A percentile compares a stretch with the other conserved stretches of the same genome.
phyloP scores from a whole-genome alignment of 495 filamentous ascomycete species.

The Amphirosellinia nigrospora region DNA sequence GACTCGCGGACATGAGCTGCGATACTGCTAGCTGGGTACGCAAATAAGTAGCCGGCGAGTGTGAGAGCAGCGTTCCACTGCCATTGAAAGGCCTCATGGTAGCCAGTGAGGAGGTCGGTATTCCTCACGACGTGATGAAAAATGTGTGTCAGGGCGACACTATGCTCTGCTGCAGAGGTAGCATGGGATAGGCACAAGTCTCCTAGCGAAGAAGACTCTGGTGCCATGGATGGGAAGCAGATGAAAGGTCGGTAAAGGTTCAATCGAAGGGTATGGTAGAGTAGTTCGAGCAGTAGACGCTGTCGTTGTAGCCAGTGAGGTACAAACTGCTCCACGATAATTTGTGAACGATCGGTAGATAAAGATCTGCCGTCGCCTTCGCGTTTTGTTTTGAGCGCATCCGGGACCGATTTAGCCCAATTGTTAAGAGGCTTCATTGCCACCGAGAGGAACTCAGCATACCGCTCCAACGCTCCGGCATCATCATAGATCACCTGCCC shows the following conservation, averaged over 20 bases:
- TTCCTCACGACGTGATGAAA: slow-evolving; percentile 51
- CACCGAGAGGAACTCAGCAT: slow-evolving; percentile 38
- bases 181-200: slow-evolving; percentile 31
- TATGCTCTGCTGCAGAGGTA: slow-evolving; percentile 50
- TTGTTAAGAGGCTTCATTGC: slow-evolving; percentile 34
- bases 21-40: slow-evolving; percentile 39
- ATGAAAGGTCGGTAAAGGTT: slow-evolving; percentile 53
- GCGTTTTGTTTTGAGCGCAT: slow-evolving; percentile 44
- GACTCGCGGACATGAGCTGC: slow-evolving; percentile 43
- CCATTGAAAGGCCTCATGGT: slow-evolving; percentile 55
- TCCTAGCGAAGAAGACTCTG: slow-evolving; percentile 28
- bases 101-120: slow-evolving; percentile 49
- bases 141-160: slow-evolving; percentile 52
- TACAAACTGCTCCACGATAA: slow-evolving; percentile 45
- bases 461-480: slow-evolving; percentile 25
- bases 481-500: slow-evolving; percentile 34
- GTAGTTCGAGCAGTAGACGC: slow-evolving; percentile 51
- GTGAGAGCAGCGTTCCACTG: slow-evolving; percentile 49
- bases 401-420: slow-evolving; percentile 47
- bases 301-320: slow-evolving; percentile 52
- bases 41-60: slow-evolving; percentile 51
- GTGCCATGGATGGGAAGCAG: slow-evolving; percentile 44
- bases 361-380: slow-evolving; percentile 42
- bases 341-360: slow-evolving; percentile 40
- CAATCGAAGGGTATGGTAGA: slow-evolving; percentile 49